These are phyloP conservation scores for Myxozyma lipomycoides DNA, from an alignment of 805 yeast genomes.

Conservation along the genomic window DNA sequence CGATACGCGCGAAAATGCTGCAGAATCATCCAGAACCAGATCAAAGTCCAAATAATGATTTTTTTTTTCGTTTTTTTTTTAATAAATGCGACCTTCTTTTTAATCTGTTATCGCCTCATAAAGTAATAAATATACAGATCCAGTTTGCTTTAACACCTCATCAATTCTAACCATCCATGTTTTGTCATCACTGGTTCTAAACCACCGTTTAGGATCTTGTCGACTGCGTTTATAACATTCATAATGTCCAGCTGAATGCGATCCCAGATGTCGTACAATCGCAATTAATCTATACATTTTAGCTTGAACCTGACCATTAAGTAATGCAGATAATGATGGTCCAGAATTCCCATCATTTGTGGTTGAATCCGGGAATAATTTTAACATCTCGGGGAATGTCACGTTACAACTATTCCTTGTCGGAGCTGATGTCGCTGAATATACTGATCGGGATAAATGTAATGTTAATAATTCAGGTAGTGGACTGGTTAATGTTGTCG, in stretches of 20 bases:
- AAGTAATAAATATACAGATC: constrained; percentile 80
- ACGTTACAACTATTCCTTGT: constrained; percentile 75
- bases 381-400: constrained; percentile 53
- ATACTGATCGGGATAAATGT: constrained; percentile 85
- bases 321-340: background rate
- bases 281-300: constrained; percentile 57
- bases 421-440: constrained; percentile 54
- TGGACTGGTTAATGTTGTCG: constrained; percentile 51
- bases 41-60: background rate
- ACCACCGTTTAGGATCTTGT: constrained; percentile 39
- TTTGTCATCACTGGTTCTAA: constrained; percentile 80
- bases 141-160: constrained; percentile 62
- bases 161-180: constrained; percentile 57
- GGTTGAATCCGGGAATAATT: constrained; percentile 39
- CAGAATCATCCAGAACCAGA: background rate
- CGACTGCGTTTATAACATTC: constrained; percentile 43
- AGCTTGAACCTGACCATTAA: background rate
- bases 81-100: background rate
- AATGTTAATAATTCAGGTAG: constrained; percentile 70
- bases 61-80: background rate
- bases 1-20: background rate
- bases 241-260: constrained; percentile 38
- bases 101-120: constrained; percentile 48
- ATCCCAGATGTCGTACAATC: constrained; percentile 79
- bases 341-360: background rate